Base-by-base conservation (phyloP, 768 basidiomycete species). In the Lactarius trivialis region DNA sequence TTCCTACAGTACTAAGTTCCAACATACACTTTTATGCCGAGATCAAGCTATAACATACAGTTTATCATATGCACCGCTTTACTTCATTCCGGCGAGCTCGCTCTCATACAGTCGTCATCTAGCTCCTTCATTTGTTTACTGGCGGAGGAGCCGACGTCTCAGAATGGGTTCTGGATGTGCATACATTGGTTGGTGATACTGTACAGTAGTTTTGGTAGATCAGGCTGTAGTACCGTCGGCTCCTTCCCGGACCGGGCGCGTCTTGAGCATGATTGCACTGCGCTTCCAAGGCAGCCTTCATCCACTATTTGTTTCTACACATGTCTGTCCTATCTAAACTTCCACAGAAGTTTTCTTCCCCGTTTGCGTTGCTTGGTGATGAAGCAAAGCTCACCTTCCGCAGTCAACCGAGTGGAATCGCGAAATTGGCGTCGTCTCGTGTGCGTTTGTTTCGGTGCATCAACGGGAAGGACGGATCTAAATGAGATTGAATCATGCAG, bases 371-470 rank as follows among this genome's bases (percentile, higher is more conserved):
- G 21, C 73, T 93, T 36, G 86, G 86, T 6, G 93, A 96, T 71
- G 90, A 93, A 70, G 86, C 91, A 52, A 95, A 95, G 73, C 84
- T 97, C 19, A 85, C 86, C 12, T 97, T 97, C 73, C 85, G 91
- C 43, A 90, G 85, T 67, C 89, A 89, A 62, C 83, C 90, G 0
- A 80, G 81, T 48, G 93, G 93, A 19, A 85, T 97, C 55, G 79
- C 84, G 54, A 89, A 91, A 71, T 73, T 97, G 48, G 81, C 84
- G 53, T 79, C 84, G 15, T 81, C 80, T 34, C 83, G 92, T 67
- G 93, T 93, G 73, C 67, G 91, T 76, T 50, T 5, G 14, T 52
- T 48, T 55, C 19, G n/a, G 21, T 41, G 34, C 48, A 8, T 37
- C 49, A 8, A 34, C 0, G 28, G 26, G 19, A 61, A 61, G 39